phyloP scores from a whole-genome alignment of 2,329 filamentous ascomycete species.

The Pseudogymnoascus pannorum region DNA sequence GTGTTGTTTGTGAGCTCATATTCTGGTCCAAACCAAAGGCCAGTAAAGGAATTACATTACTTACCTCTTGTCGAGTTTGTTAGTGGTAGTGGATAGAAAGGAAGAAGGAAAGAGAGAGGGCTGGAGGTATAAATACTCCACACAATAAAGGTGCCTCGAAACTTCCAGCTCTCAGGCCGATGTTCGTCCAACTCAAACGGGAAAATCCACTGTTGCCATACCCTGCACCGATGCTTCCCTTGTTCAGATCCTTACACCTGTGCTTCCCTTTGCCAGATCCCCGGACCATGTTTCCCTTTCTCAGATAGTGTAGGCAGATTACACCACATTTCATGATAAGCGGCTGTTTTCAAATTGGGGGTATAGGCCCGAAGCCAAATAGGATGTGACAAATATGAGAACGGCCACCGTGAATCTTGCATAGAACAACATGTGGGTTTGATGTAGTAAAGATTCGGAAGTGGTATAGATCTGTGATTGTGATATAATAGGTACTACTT shows the following conservation, averaged over 20 bases:
- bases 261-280: too few species aligned
- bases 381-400: background rate
- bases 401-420: background rate
- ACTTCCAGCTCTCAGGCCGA: background rate
- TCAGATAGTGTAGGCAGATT: background rate
- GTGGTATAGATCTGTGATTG: background rate
- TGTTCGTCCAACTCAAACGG: background rate
- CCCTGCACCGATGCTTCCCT: background rate
- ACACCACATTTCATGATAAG: background rate
- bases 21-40: background rate
- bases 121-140: background rate
- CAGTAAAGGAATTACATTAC: background rate
- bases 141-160: background rate
- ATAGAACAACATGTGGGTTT: background rate
- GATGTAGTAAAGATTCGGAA: too few species aligned
- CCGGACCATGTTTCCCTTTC: background rate
- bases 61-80: background rate
- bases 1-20: background rate
- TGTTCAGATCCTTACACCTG: too few species aligned
- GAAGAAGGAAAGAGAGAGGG: background rate
- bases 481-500: background rate
- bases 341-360: background rate
- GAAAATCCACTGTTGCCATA: background rate
- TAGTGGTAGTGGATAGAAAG: background rate
- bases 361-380: background rate